phyloP scores from a whole-genome alignment of 805 yeast species.

The Kazachstania bromeliacearum region DNA sequence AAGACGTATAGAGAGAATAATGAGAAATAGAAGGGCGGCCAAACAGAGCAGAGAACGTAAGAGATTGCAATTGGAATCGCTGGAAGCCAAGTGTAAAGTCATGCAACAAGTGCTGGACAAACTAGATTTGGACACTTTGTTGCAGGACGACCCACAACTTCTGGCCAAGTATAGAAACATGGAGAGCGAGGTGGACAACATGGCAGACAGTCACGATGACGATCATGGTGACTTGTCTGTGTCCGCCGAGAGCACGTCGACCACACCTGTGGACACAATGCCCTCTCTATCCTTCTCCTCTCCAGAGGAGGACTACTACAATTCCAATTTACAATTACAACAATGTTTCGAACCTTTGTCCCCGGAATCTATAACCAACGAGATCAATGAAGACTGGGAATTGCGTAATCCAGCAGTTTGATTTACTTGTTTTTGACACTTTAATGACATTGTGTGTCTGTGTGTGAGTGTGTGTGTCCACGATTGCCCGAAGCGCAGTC shows the following conservation, averaged over 20 bases:
- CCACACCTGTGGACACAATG: too few species aligned
- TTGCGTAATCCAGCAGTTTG: constrained; percentile 4
- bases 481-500: constrained; percentile 29
- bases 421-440: too few species aligned
- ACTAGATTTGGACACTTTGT: constrained; percentile 11
- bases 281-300: too few species aligned
- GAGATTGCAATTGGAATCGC: constrained; percentile 78
- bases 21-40: constrained; percentile 93
- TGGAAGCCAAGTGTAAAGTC: constrained; percentile 44
- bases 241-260: too few species aligned
- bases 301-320: too few species aligned
- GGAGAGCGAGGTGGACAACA: too few species aligned
- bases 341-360: constrained; percentile 3
- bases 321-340: too few species aligned
- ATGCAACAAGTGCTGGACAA: constrained; percentile 22
- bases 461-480: neutral
- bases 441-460: neutral
- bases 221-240: too few species aligned
- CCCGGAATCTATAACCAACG: too few species aligned
- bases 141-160: neutral
- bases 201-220: too few species aligned
- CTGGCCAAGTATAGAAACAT: too few species aligned
- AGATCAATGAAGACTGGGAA: too few species aligned
- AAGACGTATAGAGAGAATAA: constrained; percentile 83
- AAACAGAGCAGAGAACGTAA: constrained; percentile 96